Base-by-base conservation (phyloP, 306 rosid genomes). In the Vigna mungo region DNA sequence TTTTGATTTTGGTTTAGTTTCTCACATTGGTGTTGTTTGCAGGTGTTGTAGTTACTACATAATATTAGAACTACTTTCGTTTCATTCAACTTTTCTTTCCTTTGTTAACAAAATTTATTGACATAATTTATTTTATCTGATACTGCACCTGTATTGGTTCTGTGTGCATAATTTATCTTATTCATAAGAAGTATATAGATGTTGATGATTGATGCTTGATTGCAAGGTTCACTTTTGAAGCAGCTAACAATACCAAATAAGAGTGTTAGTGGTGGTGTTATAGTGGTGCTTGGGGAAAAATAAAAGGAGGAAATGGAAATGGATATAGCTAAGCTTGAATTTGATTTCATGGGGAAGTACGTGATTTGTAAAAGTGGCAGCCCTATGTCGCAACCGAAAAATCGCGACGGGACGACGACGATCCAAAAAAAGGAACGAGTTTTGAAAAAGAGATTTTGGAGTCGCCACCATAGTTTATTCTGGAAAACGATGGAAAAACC, bases 231-330 rank as follows among this genome's bases (percentile, higher is more conserved):
- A 72, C 98, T 94, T 82, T 75, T 94, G 83, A 94, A 94, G 90
- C 98, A 94, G 89, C 87, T 94, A 37, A 96, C 97, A 54, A 92
- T 94, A 47, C 97, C 98, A 80, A 94, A 94, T 81, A 89, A 89
- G 90, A 94, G 98, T 77, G 66, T 94, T 43, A 96, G 96, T 47
- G 98, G 98, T 55, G 96, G 96, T 41, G 93, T 94, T 61, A 89
- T 94, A 65, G 98, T 94, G 71, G 96, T 94, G 70, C 98, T 92
- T 87, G 98, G 97, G 39, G 98, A 94, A 85, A 88, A 92, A 88
- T 97, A 94, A 81, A 94, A 94, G 87, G 98, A 92, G 88, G 97
- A 94, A 83, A 94, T 94, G 98, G 97, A 94, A 86, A 83, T 90
- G 79, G 98, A 94, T 76, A 94, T 94, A 85, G 84, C 95, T 80